Evolutionary conservation across 306 rosid genomes (phyloP), one percentile per base, ranked within the genome.

Genomic region (Coriaria nepalensis): DNA sequence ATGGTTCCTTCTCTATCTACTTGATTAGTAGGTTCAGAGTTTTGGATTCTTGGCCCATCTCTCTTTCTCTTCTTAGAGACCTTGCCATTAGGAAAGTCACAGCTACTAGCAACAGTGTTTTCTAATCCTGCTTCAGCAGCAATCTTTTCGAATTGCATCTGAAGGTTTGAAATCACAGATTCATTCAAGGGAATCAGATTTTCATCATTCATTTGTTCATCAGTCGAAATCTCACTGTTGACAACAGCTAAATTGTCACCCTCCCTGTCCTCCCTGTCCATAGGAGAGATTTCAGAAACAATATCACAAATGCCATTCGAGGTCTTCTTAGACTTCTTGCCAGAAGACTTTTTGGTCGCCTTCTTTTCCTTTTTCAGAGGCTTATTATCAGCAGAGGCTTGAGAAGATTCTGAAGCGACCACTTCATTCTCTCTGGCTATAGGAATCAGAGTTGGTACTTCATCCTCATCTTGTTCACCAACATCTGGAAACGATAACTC

Each of bases 11-110:
- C 79, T 7, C 51, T 70, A 50, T 63, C 87, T n/a, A 53, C 69
- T 53, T 56, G 69, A 11, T 44, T 65, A 35, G 60, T 53, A 53
- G 57, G 33, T 9, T 62, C 73, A 29, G 49, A 33, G 49, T 57
- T 70, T 56, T 37, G 68, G 43, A 68, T 63, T 34, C 56, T 39
- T 63, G 45, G 64, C 33, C 61, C 79, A 52, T 58, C 62, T 76
- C 98, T 82, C 72, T 82, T 85, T 65, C 98, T 82, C 75, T 92
- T 92, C 82, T 86, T 82, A 32, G 83, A 59, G 32, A 67, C 72
- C 46, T 61, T 33, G 40, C 61, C 68, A 7, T 45, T 63, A 5
- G 82, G 68, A 35, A 56, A 37, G 43, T 63, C 74, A 57, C 71
- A 67, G 39, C 62, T 60, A 49, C 75, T 65, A 4, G 71, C 64